phyloP scores from a whole-genome alignment of 331 rosid species.

The Dryas integrifolia region DNA sequence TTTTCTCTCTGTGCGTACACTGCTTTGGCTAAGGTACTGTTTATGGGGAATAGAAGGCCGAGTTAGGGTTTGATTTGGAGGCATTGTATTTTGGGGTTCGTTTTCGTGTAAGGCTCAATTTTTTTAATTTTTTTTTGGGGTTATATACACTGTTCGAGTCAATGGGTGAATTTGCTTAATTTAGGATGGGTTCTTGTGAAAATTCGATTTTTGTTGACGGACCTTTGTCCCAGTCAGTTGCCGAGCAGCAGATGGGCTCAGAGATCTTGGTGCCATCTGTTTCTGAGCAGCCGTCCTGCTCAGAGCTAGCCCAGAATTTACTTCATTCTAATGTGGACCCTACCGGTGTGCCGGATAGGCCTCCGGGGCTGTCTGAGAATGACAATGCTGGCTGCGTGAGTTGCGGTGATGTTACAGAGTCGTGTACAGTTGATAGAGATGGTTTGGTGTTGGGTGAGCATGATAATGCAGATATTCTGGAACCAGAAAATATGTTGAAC shows the following conservation, averaged over 20 bases:
- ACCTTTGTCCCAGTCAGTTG: not conserved
- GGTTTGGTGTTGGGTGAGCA: slow-evolving; percentile 24
- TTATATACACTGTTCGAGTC: slow-evolving; percentile 26
- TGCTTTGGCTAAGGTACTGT: slow-evolving; percentile 9
- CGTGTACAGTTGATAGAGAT: slow-evolving; percentile 25
- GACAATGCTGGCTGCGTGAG: slow-evolving; percentile 28
- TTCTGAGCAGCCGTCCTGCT: slow-evolving; percentile 45
- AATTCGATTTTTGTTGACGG: slow-evolving; percentile 30
- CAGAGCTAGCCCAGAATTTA: slow-evolving; percentile 22
- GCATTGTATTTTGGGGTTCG: slow-evolving; percentile 42
- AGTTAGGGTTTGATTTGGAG: slow-evolving; percentile 29
- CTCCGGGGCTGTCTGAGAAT: slow-evolving; percentile 22
- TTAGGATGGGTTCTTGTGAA: slow-evolving; percentile 71
- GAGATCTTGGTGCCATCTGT: slow-evolving; percentile 42
- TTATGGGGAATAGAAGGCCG: slow-evolving; percentile 7
- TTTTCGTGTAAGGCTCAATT: slow-evolving; percentile 4
- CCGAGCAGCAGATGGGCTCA: slow-evolving; percentile 37
- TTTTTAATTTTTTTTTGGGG: slow-evolving; percentile 6
- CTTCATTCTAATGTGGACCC: slow-evolving; percentile 36
- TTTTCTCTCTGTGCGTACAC: slow-evolving; percentile 35
- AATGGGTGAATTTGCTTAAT: slow-evolving; percentile 33
- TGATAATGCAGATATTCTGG: slow-evolving; percentile 31
- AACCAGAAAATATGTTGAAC: slow-evolving; percentile 26
- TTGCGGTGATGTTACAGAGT: slow-evolving; percentile 30
- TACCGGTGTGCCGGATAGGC: slow-evolving; percentile 24